Evolutionary conservation across 148 eudicot species (phyloP).

Genomic region (Rhododendron henanense): DNA sequence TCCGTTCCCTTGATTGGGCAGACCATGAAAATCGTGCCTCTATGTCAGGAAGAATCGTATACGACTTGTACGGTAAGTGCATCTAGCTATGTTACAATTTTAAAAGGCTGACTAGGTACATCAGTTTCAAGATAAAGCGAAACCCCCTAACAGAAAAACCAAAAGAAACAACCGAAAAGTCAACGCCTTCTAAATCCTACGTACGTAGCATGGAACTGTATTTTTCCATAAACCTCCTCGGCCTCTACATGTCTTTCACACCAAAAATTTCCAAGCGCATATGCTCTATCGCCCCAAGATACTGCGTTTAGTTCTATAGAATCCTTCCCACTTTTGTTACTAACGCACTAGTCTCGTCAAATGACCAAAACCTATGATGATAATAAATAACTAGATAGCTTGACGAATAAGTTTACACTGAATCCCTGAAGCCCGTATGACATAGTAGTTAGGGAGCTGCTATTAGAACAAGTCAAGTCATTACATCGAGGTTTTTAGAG

Average conservation of each 20-base stretch:
- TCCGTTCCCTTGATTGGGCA: neutral
- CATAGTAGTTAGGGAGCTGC: neutral
- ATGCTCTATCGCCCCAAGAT: neutral
- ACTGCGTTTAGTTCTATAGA: neutral
- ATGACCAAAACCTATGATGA: neutral
- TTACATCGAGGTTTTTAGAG: neutral
- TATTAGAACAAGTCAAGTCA: neutral
- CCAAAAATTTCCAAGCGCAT: neutral
- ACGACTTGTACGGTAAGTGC: neutral
- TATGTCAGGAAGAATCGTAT: neutral
- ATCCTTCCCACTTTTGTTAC: neutral
- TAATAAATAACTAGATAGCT: neutral
- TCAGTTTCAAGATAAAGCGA: neutral
- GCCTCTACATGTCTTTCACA: neutral
- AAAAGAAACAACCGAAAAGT: neutral
- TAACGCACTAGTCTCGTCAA: neutral
- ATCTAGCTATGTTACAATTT: neutral
- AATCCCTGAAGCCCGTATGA: neutral
- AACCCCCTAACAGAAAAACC: neutral
- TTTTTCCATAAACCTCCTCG: neutral
- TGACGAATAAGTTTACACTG: no score
- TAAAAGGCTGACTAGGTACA: neutral
- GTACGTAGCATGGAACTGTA: neutral
- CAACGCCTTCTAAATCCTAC: neutral
- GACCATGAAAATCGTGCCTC: neutral